Evolutionary conservation across 2,329 filamentous ascomycete genomes (phyloP).

Genomic region (Corniculantispora saksenae): DNA sequence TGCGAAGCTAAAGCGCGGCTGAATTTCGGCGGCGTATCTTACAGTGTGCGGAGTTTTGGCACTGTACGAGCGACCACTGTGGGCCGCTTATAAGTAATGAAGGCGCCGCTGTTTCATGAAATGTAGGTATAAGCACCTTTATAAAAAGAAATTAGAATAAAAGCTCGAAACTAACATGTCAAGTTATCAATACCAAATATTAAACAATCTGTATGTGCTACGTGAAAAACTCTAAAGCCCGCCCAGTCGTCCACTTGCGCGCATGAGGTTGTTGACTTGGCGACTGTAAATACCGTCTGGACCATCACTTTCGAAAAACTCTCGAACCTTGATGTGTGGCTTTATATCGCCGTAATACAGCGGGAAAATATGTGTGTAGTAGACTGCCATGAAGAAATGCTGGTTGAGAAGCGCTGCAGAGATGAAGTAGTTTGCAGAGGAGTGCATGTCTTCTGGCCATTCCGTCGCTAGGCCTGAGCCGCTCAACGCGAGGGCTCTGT

Average conservation of each 20-base stretch:
- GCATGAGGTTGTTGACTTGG: background rate
- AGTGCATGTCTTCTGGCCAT: slow-evolving; percentile 7
- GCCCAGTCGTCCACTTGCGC: background rate
- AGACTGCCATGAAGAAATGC: slow-evolving; percentile 13
- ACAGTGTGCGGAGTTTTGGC: background rate
- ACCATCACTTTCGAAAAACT: slow-evolving; percentile 6
- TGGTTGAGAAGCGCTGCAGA: slow-evolving; percentile 9
- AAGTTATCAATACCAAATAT: background rate
- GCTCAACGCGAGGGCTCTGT: background rate
- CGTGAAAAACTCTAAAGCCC: background rate
- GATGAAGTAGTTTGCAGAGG: background rate
- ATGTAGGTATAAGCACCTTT: background rate
- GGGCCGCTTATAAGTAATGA: slow-evolving; percentile 3
- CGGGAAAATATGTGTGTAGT: slow-evolving; percentile 11
- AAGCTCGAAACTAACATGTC: background rate
- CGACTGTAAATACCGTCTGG: slow-evolving; percentile 10
- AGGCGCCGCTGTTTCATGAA: no score
- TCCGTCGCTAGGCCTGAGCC: background rate
- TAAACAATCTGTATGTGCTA: background rate
- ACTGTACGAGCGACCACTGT: background rate
- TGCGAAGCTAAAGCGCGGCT: background rate
- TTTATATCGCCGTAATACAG: background rate
- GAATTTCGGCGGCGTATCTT: background rate
- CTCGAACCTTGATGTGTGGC: background rate
- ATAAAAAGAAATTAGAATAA: background rate